Conservation (phyloP, 495 filamentous ascomycete species). For the Penicillium malachiteum region DNA sequence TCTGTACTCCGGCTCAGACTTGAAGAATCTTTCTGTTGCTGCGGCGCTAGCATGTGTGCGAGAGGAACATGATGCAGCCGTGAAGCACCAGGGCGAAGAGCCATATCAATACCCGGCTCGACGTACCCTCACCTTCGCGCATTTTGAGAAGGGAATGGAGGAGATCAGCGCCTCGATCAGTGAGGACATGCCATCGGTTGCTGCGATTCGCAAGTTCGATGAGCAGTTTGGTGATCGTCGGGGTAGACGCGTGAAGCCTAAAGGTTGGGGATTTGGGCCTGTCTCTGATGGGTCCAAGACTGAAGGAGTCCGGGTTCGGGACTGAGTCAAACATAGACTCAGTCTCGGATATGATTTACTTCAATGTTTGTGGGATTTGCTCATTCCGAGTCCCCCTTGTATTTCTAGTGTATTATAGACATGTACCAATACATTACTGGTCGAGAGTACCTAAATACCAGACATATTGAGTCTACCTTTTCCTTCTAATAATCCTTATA, state of each 20-base stretch:
- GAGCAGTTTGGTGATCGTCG: constrained; percentile 93
- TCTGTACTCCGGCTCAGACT: constrained; percentile 93
- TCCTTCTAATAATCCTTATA: too few relatives aligned
- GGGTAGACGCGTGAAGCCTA: constrained; percentile 60
- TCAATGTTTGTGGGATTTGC: neutral
- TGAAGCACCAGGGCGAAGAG: constrained; percentile 47
- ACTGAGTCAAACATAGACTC: constrained; percentile 20
- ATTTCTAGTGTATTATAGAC: constrained; percentile 33
- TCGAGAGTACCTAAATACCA: constrained; percentile 15
- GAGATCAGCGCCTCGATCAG: constrained; percentile 92
- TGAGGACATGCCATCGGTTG: constrained; percentile 87
- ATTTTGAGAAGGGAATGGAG: constrained; percentile 82
- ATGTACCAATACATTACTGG: constrained; percentile 29
- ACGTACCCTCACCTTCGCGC: constrained; percentile 61
- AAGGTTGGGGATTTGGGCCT: constrained; percentile 44
- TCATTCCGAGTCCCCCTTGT: constrained; percentile 14
- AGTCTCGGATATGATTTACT: neutral
- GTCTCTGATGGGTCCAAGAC: constrained; percentile 19
- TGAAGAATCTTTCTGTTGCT: constrained; percentile 91
- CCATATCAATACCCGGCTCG: constrained; percentile 63
- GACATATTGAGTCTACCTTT: neutral
- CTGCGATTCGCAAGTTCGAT: constrained; percentile 91
- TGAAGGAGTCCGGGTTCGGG: constrained; percentile 43
- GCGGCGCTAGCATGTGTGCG: constrained; percentile 87
- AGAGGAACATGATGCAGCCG: constrained; percentile 69